Evolutionary conservation across 1,139 yeast genomes (phyloP).

Genomic region (Geotrichum candidum): DNA sequence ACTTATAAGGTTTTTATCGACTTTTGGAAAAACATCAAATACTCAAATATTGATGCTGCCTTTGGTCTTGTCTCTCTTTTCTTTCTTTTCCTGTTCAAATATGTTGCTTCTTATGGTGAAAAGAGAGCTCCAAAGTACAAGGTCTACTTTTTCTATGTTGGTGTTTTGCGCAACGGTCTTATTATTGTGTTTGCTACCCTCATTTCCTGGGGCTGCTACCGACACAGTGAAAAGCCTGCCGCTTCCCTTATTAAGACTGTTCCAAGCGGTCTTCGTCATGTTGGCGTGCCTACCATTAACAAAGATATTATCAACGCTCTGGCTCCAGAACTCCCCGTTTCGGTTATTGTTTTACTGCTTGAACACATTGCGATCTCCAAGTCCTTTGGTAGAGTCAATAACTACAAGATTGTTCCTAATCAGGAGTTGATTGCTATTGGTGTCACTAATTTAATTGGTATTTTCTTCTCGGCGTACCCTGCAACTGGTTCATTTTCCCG

Average conservation of each 20-base stretch:
- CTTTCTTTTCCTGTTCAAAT: slow-evolving; percentile 46
- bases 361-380: slow-evolving; percentile 93
- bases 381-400: slow-evolving; percentile 88
- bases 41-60: slow-evolving; percentile 73
- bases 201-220: slow-evolving; percentile 47
- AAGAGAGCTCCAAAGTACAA: slow-evolving; percentile 60
- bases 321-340: slow-evolving; percentile 78
- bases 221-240: slow-evolving; percentile 35
- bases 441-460: slow-evolving; percentile 81
- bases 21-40: slow-evolving; percentile 63
- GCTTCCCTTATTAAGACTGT: slow-evolving; percentile 66
- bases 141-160: slow-evolving; percentile 56
- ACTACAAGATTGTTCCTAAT: slow-evolving; percentile 84
- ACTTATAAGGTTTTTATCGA: slow-evolving; percentile 65
- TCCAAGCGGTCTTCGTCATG: slow-evolving; percentile 73
- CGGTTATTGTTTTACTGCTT: slow-evolving; percentile 70
- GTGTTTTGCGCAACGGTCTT: slow-evolving; percentile 75
- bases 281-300: slow-evolving; percentile 67
- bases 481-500: slow-evolving; percentile 95
- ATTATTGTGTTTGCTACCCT: slow-evolving; percentile 73
- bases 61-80: slow-evolving; percentile 75
- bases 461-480: slow-evolving; percentile 89
- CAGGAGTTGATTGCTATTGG: slow-evolving; percentile 95
- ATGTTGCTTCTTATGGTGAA: slow-evolving; percentile 48
- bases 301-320: slow-evolving; percentile 53